Evolutionary conservation across 805 yeast genomes (phyloP).

Genomic region (Clavispora asparagi): DNA sequence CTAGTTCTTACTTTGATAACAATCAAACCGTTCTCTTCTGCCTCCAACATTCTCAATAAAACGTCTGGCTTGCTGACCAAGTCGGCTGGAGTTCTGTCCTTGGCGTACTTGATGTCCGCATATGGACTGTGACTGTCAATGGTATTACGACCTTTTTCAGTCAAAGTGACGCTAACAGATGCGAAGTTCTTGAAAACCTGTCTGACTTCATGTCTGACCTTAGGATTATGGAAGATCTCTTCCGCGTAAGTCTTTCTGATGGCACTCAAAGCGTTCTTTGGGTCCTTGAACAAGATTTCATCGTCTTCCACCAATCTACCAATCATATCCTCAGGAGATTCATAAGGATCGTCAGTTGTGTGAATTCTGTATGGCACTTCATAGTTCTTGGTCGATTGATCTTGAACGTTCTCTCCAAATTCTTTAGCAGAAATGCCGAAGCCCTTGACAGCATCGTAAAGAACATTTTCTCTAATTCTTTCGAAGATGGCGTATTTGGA

Average conservation of each 20-base stretch:
- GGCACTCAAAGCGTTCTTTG: slow-evolving; percentile 62
- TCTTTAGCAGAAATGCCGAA: slow-evolving; percentile 76
- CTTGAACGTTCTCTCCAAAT: slow-evolving; percentile 74
- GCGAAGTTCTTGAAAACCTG: slow-evolving; percentile 60
- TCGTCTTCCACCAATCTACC: slow-evolving; percentile 40
- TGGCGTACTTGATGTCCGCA: slow-evolving; percentile 87
- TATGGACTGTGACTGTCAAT: slow-evolving; percentile 79
- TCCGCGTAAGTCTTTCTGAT: slow-evolving; percentile 73
- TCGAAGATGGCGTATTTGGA: slow-evolving; percentile 60
- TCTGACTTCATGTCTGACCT: slow-evolving; percentile 66
- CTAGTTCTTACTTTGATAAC: slow-evolving; percentile 56
- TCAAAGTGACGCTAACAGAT: slow-evolving; percentile 64
- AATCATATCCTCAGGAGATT: slow-evolving; percentile 58
- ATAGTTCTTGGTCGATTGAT: slow-evolving; percentile 47
- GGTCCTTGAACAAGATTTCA: slow-evolving; percentile 49
- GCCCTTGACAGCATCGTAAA: slow-evolving; percentile 61
- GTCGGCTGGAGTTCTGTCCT: slow-evolving; percentile 72
- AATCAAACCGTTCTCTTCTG: slow-evolving; percentile 74
- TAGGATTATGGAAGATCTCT: slow-evolving; percentile 76
- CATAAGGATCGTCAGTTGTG: slow-evolving; percentile 62
- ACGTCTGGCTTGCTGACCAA: slow-evolving; percentile 72
- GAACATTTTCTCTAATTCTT: slow-evolving; percentile 57
- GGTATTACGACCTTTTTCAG: slow-evolving; percentile 66
- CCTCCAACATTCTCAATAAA: slow-evolving; percentile 85
- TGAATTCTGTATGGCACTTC: slow-evolving; percentile 53